Evolutionary conservation across 129 eudicot genomes (phyloP).

Genomic region (Pseudognaphalium luteoalbum): DNA sequence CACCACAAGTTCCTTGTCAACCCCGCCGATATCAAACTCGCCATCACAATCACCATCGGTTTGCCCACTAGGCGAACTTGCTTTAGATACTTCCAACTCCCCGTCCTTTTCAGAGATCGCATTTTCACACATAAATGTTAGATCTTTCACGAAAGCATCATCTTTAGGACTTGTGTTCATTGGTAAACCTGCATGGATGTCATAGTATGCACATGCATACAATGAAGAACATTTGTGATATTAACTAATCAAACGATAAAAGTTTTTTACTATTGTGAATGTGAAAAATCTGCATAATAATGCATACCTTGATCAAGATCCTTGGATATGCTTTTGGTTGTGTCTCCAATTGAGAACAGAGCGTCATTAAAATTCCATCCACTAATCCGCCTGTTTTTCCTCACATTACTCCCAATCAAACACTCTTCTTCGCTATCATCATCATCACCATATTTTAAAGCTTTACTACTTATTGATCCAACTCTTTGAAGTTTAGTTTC

Average conservation of each 20-base stretch:
- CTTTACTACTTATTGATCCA: slow-evolving; percentile 23
- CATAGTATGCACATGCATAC: background rate
- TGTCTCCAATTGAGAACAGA: slow-evolving; percentile 44
- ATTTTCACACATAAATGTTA: slow-evolving; percentile 35
- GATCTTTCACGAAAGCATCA: slow-evolving; percentile 29
- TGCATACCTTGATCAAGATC: slow-evolving; percentile 13
- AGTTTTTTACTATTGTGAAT: background rate
- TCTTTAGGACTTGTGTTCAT: slow-evolving; percentile 11
- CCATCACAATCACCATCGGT: slow-evolving; percentile 14
- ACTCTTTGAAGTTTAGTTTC: slow-evolving; percentile 28
- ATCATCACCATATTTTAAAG: background rate
- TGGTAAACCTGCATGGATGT: slow-evolving; percentile 13
- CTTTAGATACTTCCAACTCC: slow-evolving; percentile 20
- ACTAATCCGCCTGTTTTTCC: slow-evolving; percentile 62
- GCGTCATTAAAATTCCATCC: slow-evolving; percentile 89
- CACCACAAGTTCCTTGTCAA: slow-evolving; percentile 41
- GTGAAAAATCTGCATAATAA: background rate
- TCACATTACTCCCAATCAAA: slow-evolving; percentile 31
- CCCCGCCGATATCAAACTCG: slow-evolving; percentile 23
- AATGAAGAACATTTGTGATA: background rate
- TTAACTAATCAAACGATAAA: background rate
- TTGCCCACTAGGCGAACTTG: slow-evolving; percentile 15
- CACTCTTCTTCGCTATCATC: slow-evolving; percentile 40
- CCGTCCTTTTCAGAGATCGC: slow-evolving; percentile 25
- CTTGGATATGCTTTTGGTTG: background rate